These are phyloP conservation scores for Royoungia palumana DNA, from an alignment of 768 basidiomycete genomes.

Conservation along the genomic window DNA sequence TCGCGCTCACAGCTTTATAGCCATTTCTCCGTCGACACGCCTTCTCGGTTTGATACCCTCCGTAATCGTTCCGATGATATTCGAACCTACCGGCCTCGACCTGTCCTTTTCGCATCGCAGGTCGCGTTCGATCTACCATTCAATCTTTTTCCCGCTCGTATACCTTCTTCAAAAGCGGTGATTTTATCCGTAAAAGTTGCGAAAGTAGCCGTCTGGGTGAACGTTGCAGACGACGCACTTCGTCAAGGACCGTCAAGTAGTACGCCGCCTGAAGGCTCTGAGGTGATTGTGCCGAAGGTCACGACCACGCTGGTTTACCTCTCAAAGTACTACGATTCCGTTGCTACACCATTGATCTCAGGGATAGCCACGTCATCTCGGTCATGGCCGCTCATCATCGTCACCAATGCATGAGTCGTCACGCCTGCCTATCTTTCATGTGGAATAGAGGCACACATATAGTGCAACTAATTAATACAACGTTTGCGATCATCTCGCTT, in stretches of 20 bases:
- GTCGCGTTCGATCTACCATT: constrained; percentile 47
- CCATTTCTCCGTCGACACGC: constrained; percentile 40
- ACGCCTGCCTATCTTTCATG: too few relatives aligned
- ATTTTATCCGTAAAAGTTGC: constrained; percentile 19
- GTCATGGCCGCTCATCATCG: constrained; percentile 41
- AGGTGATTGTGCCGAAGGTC: not conserved
- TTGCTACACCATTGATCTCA: constrained; percentile 36
- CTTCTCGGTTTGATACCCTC: constrained; percentile 45
- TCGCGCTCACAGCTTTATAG: constrained; percentile 6
- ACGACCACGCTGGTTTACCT: not conserved
- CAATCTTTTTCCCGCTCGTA: constrained; percentile 42
- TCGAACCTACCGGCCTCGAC: constrained; percentile 43
- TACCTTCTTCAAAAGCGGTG: constrained; percentile 34
- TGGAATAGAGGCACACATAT: not conserved
- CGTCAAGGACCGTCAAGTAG: not conserved
- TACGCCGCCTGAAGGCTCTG: not conserved
- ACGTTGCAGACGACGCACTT: constrained; percentile 13
- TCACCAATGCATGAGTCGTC: constrained; percentile 49
- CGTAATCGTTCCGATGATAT: constrained; percentile 40
- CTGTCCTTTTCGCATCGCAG: constrained; percentile 48
- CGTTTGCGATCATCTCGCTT: not conserved
- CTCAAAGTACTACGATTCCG: not conserved
- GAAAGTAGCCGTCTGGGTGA: not conserved
- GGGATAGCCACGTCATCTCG: constrained; percentile 38
- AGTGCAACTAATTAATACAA: constrained; percentile 7